phyloP scores from a whole-genome alignment of 169 alveolate species.

The Plasmodium falciparum region DNA sequence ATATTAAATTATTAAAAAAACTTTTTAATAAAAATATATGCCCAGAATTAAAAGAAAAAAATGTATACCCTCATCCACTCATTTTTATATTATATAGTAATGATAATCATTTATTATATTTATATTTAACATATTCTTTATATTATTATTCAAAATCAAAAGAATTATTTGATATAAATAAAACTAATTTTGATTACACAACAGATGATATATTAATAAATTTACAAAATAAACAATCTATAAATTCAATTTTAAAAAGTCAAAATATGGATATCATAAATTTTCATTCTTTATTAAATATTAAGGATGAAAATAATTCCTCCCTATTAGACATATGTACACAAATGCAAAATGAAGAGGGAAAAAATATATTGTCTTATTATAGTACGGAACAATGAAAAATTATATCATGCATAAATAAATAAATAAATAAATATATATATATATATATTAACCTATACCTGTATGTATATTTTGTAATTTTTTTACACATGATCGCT shows the following conservation, averaged over 20 bases:
- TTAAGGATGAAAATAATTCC: conserved; percentile 41
- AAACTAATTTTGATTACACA: conserved; percentile 25
- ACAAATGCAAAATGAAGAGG: conserved; percentile 4
- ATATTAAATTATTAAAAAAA: conserved; percentile 41
- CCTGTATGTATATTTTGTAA: too few relatives aligned
- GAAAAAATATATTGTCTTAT: conserved; percentile 18
- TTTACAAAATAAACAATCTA: conserved; percentile 17
- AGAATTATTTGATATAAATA: conserved; percentile 26
- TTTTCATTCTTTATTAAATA: conserved; percentile 19
- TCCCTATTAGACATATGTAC: conserved; percentile 14
- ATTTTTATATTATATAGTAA: conserved; percentile 31
- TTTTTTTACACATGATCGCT: too few relatives aligned
- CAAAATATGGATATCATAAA: conserved; percentile 10
- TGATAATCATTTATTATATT: conserved; percentile 47
- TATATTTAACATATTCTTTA: conserved; percentile 38
- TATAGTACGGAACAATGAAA: not conserved
- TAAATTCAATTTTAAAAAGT: conserved; percentile 34
- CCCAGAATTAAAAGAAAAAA: conserved; percentile 27
- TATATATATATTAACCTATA: too few relatives aligned
- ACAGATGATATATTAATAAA: conserved; percentile 23
- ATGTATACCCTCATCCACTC: conserved; percentile 61
- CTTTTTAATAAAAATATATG: conserved; percentile 40
- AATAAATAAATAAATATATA: conserved; percentile 2
- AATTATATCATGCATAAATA: not conserved
- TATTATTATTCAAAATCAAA: conserved; percentile 52